A percentile compares a stretch with the other conserved stretches of the same genome.
phyloP scores from a whole-genome alignment of 176 grass and related monocot genomes.

The Paspalum vaginatum region DNA sequence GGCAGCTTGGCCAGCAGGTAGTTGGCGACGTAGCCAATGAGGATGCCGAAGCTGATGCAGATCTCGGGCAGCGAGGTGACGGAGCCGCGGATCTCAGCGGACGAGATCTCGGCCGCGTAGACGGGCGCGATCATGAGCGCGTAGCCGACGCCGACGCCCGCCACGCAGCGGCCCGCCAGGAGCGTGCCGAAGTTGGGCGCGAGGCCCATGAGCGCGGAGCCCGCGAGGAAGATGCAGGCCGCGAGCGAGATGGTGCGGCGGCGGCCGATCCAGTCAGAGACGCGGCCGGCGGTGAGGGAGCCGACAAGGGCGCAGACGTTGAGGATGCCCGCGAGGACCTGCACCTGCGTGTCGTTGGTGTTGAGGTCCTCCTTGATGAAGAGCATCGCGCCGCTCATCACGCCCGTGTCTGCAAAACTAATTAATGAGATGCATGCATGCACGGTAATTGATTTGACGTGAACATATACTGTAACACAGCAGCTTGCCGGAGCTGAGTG shows the following conservation, averaged over 20 bases:
- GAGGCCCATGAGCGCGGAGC: constrained; percentile 49
- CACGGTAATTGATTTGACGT: too few relatives aligned
- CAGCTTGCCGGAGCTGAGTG: too few relatives aligned
- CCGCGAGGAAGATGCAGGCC: constrained; percentile 38
- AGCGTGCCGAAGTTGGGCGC: constrained; percentile 42
- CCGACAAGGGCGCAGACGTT: constrained; percentile 51
- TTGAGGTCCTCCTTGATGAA: constrained; percentile 64
- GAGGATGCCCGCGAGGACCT: constrained; percentile 51
- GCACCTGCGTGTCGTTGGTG: constrained; percentile 47
- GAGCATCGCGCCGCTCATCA: constrained; percentile 62
- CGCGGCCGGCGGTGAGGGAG: constrained; percentile 53
- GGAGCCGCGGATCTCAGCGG: constrained; percentile 30
- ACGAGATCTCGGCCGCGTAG: constrained; percentile 52
- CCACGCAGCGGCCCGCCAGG: constrained; percentile 43
- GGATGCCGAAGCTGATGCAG: constrained; percentile 60
- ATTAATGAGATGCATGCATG: too few relatives aligned
- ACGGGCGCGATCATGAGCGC: constrained; percentile 60
- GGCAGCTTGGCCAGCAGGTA: constrained; percentile 48
- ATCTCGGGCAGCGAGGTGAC: constrained; percentile 53
- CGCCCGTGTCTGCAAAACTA: constrained; percentile 43
- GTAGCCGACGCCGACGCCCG: constrained; percentile 57
- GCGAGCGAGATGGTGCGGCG: constrained; percentile 47
- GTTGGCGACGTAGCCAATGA: constrained; percentile 52
- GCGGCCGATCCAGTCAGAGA: constrained; percentile 45
- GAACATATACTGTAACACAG: too few relatives aligned